phyloP scores from a whole-genome alignment of 1,284 basidiomycete genomes.

The Cryptococcus sp. region DNA sequence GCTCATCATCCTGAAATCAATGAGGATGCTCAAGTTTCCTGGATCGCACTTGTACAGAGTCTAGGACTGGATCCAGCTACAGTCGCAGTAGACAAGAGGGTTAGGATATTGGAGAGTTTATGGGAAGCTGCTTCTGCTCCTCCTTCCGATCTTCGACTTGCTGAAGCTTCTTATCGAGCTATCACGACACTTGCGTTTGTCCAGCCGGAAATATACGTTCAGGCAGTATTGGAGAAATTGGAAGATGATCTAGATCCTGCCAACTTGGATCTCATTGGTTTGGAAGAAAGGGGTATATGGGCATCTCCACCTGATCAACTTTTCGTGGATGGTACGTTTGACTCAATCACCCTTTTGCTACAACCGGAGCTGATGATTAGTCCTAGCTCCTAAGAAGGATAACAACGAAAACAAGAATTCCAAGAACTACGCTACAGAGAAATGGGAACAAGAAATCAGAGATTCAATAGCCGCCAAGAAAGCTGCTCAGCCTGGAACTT shows the following conservation, averaged over 20 bases:
- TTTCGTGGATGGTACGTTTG: slow-evolving; percentile 68
- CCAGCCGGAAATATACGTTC: slow-evolving; percentile 63
- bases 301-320: slow-evolving; percentile 70
- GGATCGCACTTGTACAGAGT: slow-evolving; percentile 77
- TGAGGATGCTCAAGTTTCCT: slow-evolving; percentile 60
- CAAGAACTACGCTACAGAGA: slow-evolving; percentile 77
- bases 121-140: slow-evolving; percentile 30
- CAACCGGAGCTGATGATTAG: slow-evolving; percentile 43
- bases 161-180: slow-evolving; percentile 65
- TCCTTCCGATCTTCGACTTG: slow-evolving; percentile 26
- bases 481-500: slow-evolving; percentile 43
- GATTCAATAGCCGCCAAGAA: slow-evolving; percentile 66
- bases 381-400: slow-evolving; percentile 61
- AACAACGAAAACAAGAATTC: slow-evolving; percentile 63
- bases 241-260: slow-evolving; percentile 59
- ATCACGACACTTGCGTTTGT: slow-evolving; percentile 74
- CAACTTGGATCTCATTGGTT: slow-evolving; percentile 60
- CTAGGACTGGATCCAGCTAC: slow-evolving; percentile 64
- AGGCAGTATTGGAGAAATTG: slow-evolving; percentile 65
- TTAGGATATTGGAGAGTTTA: slow-evolving; percentile 34
- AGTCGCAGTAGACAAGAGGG: slow-evolving; percentile 30
- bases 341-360: slow-evolving; percentile 8
- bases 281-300: slow-evolving; percentile 77
- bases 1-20: slow-evolving; percentile 70
- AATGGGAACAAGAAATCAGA: slow-evolving; percentile 91